Evolutionary conservation across 805 yeast genomes (phyloP), one percentile per base, ranked within the genome.

Genomic region (Priceomyces castillae): DNA sequence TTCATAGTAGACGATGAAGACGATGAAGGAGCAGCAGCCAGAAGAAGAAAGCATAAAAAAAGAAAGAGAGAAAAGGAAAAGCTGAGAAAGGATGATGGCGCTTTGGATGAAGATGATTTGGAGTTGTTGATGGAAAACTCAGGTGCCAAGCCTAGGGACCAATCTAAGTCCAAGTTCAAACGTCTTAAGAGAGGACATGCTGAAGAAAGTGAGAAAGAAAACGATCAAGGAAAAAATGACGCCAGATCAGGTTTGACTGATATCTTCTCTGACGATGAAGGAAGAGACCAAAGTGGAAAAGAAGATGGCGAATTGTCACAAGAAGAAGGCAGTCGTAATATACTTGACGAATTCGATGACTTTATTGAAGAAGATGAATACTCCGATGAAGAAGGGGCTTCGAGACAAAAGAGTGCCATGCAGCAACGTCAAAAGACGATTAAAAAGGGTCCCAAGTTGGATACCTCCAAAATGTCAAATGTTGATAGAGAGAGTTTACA

Each of bases 291-390:
- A n/a, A 61, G 48, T n/a, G 62, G 51, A 26, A 77, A 66, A 44
- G 69, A 56, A 7, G n/a, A n/a, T 22, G 64, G 56, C 14, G 23
- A 34, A 7, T 17, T n/a, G n/a, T 17, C 36, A 9, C 15, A 19
- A 20, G 26, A 35, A 7, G 39, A n/a, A 23, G 67, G 56, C 11
- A 62, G 52, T 16, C 58, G 66, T 20, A 70, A 70, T 57, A 69
- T 63, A 34, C 64, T 81, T 51, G 96, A 90, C 59, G 98, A 94
- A 64, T 81, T 92, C 55, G 99, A 90, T 61, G 99, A 90, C 60
- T 94, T 94, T 67, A 94, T 94, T 53, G 99, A 92, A 65, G 97
- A 92, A 48, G 99, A 94, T 64, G 97, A 90, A 62, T 85, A 86
- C 57, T 87, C 95, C 7, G 97, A 89, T 54, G 96, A 90, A 57